Evolutionary conservation across 495 filamentous ascomycete species (phyloP).

Genomic region (Lasiosphaeris hirsuta): DNA sequence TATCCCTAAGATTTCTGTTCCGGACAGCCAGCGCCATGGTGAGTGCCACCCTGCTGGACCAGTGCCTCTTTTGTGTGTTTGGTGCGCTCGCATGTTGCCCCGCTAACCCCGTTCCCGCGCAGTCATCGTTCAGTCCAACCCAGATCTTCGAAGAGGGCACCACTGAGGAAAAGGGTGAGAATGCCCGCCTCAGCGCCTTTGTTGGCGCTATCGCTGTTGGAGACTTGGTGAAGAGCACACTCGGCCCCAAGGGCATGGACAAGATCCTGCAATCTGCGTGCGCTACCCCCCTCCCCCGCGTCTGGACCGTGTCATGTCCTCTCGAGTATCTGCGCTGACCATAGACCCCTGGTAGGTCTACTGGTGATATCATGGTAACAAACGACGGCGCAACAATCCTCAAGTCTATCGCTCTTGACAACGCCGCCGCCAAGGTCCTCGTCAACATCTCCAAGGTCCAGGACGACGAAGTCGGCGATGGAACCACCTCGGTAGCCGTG

Average conservation of each 20-base stretch:
- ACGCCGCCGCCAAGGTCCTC: slow-evolving; percentile 93
- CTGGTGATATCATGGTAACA: slow-evolving; percentile 94
- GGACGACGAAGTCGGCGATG: slow-evolving; percentile 97
- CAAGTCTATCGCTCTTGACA: slow-evolving; percentile 98
- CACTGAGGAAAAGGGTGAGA: slow-evolving; percentile 97
- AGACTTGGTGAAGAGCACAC: slow-evolving; percentile 92
- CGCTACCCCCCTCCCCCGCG: slow-evolving; percentile 24
- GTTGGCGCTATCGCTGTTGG: slow-evolving; percentile 97
- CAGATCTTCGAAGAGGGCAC: slow-evolving; percentile 99
- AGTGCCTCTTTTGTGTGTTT: background rate
- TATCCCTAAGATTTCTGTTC: background rate
- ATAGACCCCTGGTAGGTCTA: slow-evolving; percentile 59
- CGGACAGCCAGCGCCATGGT: slow-evolving; percentile 2
- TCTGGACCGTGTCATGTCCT: background rate
- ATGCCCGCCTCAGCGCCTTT: slow-evolving; percentile 94
- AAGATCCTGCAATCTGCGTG: slow-evolving; percentile 99
- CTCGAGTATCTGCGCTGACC: slow-evolving; percentile 16
- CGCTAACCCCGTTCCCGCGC: slow-evolving; percentile 9
- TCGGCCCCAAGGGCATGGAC: slow-evolving; percentile 99
- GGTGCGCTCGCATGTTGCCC: background rate
- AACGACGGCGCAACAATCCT: slow-evolving; percentile 98
- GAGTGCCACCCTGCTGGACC: background rate
- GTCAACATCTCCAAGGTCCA: slow-evolving; percentile 99
- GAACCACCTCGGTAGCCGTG: slow-evolving; percentile 81
- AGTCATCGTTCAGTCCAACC: slow-evolving; percentile 74